A percentile compares a stretch with the other conserved stretches of the same genome.
Evolutionary conservation across 345 rosid species (phyloP).

Genomic region (Clausena lansium): DNA sequence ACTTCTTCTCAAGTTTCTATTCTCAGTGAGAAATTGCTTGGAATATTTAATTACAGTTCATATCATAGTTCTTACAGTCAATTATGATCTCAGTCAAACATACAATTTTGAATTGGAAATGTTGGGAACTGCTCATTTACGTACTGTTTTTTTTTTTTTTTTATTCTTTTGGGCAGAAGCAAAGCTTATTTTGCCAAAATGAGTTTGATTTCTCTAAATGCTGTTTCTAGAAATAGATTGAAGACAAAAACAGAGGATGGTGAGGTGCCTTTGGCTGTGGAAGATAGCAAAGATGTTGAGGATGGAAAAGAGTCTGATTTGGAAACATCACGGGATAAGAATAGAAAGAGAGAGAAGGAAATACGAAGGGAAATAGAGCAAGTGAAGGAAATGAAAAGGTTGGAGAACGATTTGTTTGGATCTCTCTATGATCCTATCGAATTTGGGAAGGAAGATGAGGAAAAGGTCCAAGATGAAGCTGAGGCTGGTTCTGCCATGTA

Average conservation of each 20-base stretch:
- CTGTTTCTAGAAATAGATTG: conserved; percentile 31
- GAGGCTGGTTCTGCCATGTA: conserved; percentile 48
- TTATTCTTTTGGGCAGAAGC: no score
- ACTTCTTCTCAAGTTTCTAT: not conserved
- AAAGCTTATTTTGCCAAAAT: conserved; percentile 20
- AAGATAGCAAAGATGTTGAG: conserved; percentile 24
- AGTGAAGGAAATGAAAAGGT: conserved; percentile 60
- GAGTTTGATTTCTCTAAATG: conserved; percentile 71
- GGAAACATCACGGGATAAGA: conserved; percentile 39
- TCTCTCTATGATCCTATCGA: conserved; percentile 71
- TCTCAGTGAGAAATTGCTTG: not conserved
- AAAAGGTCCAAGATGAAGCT: conserved; percentile 20
- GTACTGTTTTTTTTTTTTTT: conserved; percentile 3
- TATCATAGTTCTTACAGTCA: not conserved
- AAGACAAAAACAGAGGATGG: conserved; percentile 33
- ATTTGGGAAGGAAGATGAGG: conserved; percentile 52
- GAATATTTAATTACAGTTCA: not conserved
- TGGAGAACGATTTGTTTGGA: conserved; percentile 74
- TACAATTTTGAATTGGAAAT: not conserved
- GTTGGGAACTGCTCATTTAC: not conserved
- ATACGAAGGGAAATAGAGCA: conserved; percentile 44
- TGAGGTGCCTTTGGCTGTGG: conserved; percentile 25
- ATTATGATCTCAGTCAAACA: not conserved
- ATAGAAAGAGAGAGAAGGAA: conserved; percentile 60
- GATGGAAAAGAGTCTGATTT: conserved; percentile 34